Conservation (phyloP, 495 filamentous ascomycete species). For the Parathielavia appendiculata region DNA sequence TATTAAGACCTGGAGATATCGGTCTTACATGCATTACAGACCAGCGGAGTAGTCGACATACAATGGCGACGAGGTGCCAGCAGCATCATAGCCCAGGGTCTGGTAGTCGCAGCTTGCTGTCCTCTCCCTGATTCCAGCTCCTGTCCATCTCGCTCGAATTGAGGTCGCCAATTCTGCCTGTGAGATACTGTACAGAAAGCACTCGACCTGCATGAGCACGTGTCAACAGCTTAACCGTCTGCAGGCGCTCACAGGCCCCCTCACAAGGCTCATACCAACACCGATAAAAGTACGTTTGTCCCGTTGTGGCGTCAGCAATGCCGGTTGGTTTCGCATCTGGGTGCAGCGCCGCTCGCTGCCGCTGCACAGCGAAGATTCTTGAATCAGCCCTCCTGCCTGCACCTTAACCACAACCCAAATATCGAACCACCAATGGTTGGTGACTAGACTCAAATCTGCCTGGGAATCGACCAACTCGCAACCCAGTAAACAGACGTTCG, state of each 20-base stretch:
- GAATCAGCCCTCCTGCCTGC: neutral
- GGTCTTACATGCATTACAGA: no score
- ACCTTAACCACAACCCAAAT: conserved; percentile 3
- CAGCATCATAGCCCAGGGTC: no score
- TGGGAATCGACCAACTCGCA: conserved; percentile 7
- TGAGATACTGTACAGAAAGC: neutral
- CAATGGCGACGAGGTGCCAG: no score
- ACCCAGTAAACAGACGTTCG: neutral
- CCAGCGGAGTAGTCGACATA: no score
- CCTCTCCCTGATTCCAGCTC: no score
- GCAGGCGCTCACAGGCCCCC: conserved; percentile 5
- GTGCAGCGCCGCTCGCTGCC: conserved; percentile 16
- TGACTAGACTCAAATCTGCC: conserved; percentile 10
- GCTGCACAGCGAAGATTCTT: conserved; percentile 1
- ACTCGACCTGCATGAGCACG: conserved; percentile 5
- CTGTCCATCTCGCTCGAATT: neutral
- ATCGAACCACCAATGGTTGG: neutral
- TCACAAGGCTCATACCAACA: conserved; percentile 3
- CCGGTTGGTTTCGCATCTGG: conserved; percentile 16
- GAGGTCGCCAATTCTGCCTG: conserved; percentile 8
- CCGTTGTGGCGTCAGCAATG: conserved; percentile 8
- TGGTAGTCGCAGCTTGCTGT: no score
- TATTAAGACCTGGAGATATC: no score
- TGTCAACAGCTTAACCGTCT: conserved; percentile 17
- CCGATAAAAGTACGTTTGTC: neutral